Percentiles rank a stretch among this genome's conserved stretches.
phyloP scores from a whole-genome alignment of 1,284 basidiomycete species.

The Cryptococcus wingfieldii region DNA sequence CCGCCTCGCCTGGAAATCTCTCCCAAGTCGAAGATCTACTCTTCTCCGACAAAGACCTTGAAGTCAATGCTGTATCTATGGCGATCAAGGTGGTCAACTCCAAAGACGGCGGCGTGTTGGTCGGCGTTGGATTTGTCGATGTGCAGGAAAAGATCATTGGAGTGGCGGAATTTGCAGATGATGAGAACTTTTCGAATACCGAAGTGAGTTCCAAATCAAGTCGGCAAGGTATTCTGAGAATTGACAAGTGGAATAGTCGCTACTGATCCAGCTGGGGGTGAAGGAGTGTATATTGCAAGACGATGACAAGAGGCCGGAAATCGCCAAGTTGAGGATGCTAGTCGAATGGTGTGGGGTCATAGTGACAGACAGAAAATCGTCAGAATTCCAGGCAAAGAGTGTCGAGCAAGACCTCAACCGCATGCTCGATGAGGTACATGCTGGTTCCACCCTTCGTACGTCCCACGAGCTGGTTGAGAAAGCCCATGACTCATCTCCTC shows the following conservation, averaged over 20 bases:
- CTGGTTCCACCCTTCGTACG: conserved; percentile 52
- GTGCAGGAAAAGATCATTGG: conserved; percentile 54
- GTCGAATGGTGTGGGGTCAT: conserved; percentile 89
- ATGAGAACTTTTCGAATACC: conserved; percentile 91
- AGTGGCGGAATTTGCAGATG: conserved; percentile 87
- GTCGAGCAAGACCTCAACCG: conserved; percentile 81
- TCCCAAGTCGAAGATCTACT: conserved; percentile 90
- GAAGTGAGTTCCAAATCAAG: conserved; percentile 59
- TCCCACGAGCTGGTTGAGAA: conserved; percentile 37
- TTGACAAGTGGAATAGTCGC: conserved; percentile 57
- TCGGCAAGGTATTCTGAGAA: not conserved
- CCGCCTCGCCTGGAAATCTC: conserved; percentile 85
- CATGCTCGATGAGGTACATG: conserved; percentile 58
- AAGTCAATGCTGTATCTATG: conserved; percentile 84
- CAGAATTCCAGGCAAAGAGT: conserved; percentile 81
- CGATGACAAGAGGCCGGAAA: conserved; percentile 58
- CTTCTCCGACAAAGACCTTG: conserved; percentile 76
- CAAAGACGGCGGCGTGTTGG: conserved; percentile 51
- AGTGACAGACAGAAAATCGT: conserved; percentile 78
- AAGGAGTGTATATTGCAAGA: conserved; percentile 75
- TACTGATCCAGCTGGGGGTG: conserved; percentile 92
- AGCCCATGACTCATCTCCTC: not conserved
- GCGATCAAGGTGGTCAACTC: conserved; percentile 69
- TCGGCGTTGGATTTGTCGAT: conserved; percentile 58
- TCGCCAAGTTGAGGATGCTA: conserved; percentile 75